These are phyloP conservation scores for Kockovaella imperatae DNA, from an alignment of 768 basidiomycete genomes.

Conservation along the genomic window DNA sequence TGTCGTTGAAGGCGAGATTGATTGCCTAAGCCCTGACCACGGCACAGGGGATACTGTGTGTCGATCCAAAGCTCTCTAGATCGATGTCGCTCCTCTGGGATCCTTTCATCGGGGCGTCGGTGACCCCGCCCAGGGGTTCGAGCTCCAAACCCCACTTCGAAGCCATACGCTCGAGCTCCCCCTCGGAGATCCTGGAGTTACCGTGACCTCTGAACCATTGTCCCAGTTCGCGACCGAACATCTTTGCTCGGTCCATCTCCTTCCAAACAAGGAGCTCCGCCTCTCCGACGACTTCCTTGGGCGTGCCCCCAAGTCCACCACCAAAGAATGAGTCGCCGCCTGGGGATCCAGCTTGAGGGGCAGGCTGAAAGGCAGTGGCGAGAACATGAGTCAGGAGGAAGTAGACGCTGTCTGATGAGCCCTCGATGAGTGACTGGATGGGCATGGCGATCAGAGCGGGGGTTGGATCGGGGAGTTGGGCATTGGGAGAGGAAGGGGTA, in stretches of 20 bases:
- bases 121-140: slow-evolving; percentile 1
- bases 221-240: slow-evolving; percentile 21
- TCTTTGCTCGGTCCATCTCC: slow-evolving; percentile 24
- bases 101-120: not conserved
- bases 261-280: slow-evolving; percentile 27
- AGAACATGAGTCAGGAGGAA: slow-evolving; percentile 30
- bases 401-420: slow-evolving; percentile 23
- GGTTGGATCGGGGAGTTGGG: slow-evolving; percentile 5
- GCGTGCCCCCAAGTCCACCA: not conserved
- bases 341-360: not conserved
- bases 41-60: not conserved
- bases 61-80: no score
- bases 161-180: slow-evolving; percentile 13
- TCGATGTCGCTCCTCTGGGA: not conserved
- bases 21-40: no score
- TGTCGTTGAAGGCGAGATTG: no score
- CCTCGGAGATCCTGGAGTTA: slow-evolving; percentile 8
- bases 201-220: slow-evolving; percentile 14
- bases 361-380: not conserved
- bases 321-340: not conserved
- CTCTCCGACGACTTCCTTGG: slow-evolving; percentile 6
- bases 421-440: slow-evolving; percentile 17
- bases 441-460: slow-evolving; percentile 28
- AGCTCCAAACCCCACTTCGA: slow-evolving; percentile 14
- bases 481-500: slow-evolving; percentile 8